Conservation (phyloP, 2,329 filamentous ascomycete genomes). For the Scedosporium apiospermum region DNA sequence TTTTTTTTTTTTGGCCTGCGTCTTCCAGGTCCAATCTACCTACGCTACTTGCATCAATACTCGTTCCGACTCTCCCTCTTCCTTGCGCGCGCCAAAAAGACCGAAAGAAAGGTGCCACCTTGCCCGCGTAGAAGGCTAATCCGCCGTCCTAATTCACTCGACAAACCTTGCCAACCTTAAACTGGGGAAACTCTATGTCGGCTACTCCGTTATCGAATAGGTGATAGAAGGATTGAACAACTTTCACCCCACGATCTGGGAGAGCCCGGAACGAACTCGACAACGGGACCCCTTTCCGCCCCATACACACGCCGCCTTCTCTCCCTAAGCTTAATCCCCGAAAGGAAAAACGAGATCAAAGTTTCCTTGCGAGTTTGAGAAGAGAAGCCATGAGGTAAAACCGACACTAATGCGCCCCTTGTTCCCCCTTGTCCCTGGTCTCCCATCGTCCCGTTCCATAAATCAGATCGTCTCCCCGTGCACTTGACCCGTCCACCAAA, state of each 20-base stretch:
- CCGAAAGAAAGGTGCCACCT: neutral
- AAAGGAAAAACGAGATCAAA: neutral
- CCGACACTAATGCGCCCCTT: neutral
- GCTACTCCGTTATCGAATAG: neutral
- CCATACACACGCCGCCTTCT: neutral
- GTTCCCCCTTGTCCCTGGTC: neutral
- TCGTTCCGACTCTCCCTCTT: neutral
- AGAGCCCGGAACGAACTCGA: neutral
- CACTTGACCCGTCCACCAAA: neutral
- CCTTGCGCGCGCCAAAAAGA: neutral
- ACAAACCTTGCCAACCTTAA: neutral
- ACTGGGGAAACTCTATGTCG: neutral
- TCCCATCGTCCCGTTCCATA: neutral
- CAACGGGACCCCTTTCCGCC: neutral
- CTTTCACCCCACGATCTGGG: neutral
- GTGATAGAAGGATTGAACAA: neutral
- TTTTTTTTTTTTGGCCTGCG: conserved; percentile 5
- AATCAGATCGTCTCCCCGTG: neutral
- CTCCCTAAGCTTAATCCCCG: neutral
- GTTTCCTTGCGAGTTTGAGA: neutral
- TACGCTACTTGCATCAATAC: neutral
- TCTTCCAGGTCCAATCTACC: neutral
- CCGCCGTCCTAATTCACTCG: neutral
- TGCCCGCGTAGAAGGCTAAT: neutral
- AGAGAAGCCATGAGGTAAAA: neutral